A percentile compares a stretch with the other conserved stretches of the same genome.
Evolutionary conservation across 768 basidiomycete species (phyloP).

Genomic region (Leccinum incarnatum): DNA sequence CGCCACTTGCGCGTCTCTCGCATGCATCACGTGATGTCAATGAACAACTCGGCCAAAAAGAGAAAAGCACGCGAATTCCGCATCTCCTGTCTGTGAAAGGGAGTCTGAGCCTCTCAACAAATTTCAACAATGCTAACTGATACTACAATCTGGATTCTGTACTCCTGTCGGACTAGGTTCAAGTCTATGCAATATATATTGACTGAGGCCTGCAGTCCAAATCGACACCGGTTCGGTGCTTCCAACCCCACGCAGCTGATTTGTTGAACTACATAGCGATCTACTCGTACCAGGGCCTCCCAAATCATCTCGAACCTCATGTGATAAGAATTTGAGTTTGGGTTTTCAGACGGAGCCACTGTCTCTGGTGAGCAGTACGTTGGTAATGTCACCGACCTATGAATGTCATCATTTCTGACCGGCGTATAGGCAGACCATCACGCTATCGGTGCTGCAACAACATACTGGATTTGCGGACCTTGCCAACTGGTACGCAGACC

Average conservation of each 20-base stretch:
- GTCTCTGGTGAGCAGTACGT: not conserved
- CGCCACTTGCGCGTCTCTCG: not conserved
- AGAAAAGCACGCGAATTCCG: no score
- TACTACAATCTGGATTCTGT: no score
- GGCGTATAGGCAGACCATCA: not conserved
- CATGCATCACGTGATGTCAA: conserved; percentile 14
- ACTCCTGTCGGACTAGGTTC: not conserved
- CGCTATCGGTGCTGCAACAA: not conserved
- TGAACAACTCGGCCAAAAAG: not conserved
- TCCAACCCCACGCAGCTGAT: not conserved
- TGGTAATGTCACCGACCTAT: not conserved
- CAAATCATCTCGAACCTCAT: not conserved
- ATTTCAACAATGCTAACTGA: no score
- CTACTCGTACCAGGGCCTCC: not conserved
- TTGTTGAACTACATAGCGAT: not conserved
- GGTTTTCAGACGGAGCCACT: not conserved
- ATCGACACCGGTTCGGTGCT: not conserved
- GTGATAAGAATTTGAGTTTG: not conserved
- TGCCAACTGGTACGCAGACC: no score
- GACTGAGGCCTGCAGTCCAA: not conserved
- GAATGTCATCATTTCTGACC: not conserved
- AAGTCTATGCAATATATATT: not conserved
- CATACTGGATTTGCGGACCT: not conserved
- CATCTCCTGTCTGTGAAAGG: no score
- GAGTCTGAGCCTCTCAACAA: no score